Evolutionary conservation across 108 stramenopile species (phyloP).

Genomic region (Cyclotella kingstonii): DNA sequence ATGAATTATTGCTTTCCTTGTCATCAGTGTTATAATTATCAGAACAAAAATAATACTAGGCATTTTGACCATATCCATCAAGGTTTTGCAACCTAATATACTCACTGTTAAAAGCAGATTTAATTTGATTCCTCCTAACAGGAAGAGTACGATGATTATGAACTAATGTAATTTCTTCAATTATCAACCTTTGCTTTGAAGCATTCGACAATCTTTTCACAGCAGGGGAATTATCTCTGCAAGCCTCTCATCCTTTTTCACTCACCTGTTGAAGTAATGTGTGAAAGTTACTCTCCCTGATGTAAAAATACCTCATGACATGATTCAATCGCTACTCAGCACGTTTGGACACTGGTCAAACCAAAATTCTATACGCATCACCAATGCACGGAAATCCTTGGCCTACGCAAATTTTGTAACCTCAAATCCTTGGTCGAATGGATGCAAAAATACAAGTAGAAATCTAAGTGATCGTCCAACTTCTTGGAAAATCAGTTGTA

Average conservation of each 20-base stretch:
- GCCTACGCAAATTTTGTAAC: slow-evolving; percentile 17
- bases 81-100: not conserved
- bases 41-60: not conserved
- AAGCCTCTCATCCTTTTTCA: slow-evolving; percentile 8
- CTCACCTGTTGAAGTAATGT: slow-evolving; percentile 1
- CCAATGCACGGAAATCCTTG: slow-evolving; percentile 15
- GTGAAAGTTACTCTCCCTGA: slow-evolving; percentile 4
- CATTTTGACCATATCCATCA: not conserved
- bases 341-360: not conserved
- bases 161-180: slow-evolving; percentile 1
- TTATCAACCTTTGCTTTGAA: not conserved
- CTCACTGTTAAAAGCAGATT: slow-evolving; percentile 2
- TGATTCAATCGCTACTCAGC: slow-evolving; percentile 3
- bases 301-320: not conserved
- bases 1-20: too few species aligned
- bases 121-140: slow-evolving; percentile 9
- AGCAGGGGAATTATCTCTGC: not conserved
- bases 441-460: not conserved
- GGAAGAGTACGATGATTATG: slow-evolving; percentile 1
- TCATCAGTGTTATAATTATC: too few species aligned
- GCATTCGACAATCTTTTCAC: not conserved
- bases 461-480: not conserved
- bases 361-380: not conserved
- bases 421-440: slow-evolving; percentile 3
- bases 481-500: slow-evolving; percentile 5